Evolutionary conservation across 148 eudicot genomes (phyloP).

Genomic region (Cornus suecica): DNA sequence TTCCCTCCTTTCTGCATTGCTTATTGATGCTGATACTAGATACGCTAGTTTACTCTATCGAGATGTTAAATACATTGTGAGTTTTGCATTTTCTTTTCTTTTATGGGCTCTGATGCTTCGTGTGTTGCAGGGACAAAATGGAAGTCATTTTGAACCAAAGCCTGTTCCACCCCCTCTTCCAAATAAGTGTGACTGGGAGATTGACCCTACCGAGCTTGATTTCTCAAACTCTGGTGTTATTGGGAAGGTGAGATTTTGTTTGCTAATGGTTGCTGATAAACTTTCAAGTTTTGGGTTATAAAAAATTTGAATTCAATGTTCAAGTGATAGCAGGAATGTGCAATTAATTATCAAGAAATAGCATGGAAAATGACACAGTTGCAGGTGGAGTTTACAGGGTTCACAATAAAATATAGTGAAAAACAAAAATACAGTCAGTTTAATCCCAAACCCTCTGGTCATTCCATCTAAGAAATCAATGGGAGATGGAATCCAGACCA

Average conservation of each 20-base stretch:
- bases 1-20: background rate
- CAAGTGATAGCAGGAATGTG: background rate
- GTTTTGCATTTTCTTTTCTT: background rate
- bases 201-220: conserved; percentile 89
- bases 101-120: conserved; percentile 11
- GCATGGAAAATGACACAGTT: background rate
- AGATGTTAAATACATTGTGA: conserved; percentile 7
- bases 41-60: background rate
- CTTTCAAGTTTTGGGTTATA: background rate
- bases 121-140: conserved; percentile 85
- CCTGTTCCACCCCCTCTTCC: conserved; percentile 90
- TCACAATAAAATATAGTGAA: no score
- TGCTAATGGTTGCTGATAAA: conserved; percentile 8
- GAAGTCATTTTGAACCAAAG: conserved; percentile 94
- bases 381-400: background rate
- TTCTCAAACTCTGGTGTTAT: conserved; percentile 65
- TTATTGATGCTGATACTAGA: background rate
- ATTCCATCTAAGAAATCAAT: background rate
- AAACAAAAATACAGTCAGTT: no score
- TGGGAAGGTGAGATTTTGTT: conserved; percentile 68
- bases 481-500: background rate
- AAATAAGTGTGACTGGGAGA: conserved; percentile 96
- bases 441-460: background rate
- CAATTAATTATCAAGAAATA: background rate
- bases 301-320: background rate